phyloP scores from a whole-genome alignment of 805 yeast genomes.

The Wickerhamomyces chambardii region DNA sequence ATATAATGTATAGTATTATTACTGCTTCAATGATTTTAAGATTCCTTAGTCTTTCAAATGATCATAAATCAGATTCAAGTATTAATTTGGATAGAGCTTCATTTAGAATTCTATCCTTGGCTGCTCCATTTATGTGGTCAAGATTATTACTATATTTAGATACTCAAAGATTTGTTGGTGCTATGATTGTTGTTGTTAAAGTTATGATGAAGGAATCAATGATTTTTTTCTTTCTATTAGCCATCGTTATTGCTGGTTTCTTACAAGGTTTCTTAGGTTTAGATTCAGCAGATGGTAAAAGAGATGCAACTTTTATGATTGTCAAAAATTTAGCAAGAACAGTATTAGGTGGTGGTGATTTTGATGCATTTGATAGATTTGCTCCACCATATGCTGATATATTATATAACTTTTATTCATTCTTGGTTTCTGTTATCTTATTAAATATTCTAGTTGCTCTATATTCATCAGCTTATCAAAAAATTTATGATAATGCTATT shows the following conservation, averaged over 20 bases:
- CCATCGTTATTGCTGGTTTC: constrained; percentile 69
- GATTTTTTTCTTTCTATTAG: constrained; percentile 69
- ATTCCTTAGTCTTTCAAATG: constrained; percentile 22
- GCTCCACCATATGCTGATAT: constrained; percentile 84
- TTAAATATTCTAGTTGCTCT: constrained; percentile 80
- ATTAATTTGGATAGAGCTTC: constrained; percentile 43
- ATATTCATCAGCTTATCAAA: constrained; percentile 76
- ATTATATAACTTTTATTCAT: constrained; percentile 69
- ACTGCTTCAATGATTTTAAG: constrained; percentile 46
- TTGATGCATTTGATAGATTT: constrained; percentile 57
- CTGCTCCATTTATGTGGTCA: constrained; percentile 84
- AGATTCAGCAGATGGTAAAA: constrained; percentile 80
- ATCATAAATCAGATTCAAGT: constrained; percentile 16
- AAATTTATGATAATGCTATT: constrained; percentile 72
- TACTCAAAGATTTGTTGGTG: constrained; percentile 76
- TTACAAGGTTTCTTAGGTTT: constrained; percentile 81
- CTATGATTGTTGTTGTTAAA: constrained; percentile 78
- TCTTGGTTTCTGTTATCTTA: constrained; percentile 64
- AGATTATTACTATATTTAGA: constrained; percentile 70
- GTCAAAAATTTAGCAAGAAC: constrained; percentile 60
- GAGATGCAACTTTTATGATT: constrained; percentile 63
- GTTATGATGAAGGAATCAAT: constrained; percentile 83
- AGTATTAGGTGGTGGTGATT: constrained; percentile 67
- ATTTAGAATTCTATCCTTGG: constrained; percentile 65
- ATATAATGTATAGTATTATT: constrained; percentile 51